These are phyloP conservation scores for Centella asiatica DNA, from an alignment of 129 eudicot species.

Conservation along the genomic window DNA sequence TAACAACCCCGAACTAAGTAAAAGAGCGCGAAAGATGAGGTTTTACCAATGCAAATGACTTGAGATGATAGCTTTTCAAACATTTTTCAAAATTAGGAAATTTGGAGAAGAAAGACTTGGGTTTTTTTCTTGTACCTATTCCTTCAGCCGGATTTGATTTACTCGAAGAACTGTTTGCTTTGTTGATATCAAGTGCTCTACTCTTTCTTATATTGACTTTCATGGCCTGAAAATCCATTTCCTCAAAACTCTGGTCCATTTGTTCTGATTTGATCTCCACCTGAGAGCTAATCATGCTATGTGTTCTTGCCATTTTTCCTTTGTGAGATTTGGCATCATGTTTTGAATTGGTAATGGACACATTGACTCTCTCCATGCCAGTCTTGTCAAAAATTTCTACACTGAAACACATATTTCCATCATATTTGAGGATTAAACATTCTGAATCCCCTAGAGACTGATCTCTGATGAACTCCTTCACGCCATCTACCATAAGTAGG, in stretches of 20 bases:
- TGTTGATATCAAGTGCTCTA: too few relatives aligned
- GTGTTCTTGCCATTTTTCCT: too few relatives aligned
- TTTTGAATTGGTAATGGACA: background rate
- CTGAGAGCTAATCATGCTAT: background rate
- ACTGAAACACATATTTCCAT: background rate
- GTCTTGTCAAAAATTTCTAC: background rate
- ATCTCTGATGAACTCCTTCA: background rate
- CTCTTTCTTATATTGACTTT: too few relatives aligned
- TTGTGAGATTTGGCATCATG: too few relatives aligned
- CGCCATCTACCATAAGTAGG: background rate
- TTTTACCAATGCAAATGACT: background rate
- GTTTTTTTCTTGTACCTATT: background rate
- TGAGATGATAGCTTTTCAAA: background rate
- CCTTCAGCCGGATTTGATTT: background rate
- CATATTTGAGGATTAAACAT: background rate
- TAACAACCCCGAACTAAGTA: too few relatives aligned
- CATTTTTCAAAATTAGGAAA: background rate
- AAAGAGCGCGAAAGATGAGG: background rate
- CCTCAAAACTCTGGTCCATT: background rate
- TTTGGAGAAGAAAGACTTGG: background rate
- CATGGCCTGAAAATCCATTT: background rate
- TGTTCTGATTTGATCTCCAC: background rate
- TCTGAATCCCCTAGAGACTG: background rate
- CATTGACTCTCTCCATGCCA: background rate
- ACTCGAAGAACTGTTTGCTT: background rate